Evolutionary conservation across 164 flowering plant genomes (phyloP).

Genomic region (Magnolia kwangsiensis): DNA sequence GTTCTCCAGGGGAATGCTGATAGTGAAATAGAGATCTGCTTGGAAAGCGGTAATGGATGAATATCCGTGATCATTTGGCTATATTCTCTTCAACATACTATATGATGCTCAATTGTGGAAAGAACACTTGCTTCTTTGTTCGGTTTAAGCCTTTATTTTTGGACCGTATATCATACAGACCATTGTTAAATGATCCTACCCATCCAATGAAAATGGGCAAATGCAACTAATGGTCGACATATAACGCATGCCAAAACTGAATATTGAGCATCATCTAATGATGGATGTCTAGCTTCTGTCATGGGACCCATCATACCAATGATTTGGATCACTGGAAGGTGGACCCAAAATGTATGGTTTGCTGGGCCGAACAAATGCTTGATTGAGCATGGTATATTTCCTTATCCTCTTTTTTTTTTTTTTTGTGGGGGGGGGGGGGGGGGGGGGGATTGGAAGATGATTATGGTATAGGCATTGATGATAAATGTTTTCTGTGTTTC

Average conservation of each 20-base stretch:
- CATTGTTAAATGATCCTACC: neutral
- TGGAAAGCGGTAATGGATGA: constrained; percentile 69
- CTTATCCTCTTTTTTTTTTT: neutral
- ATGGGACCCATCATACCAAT: no score
- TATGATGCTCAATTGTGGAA: neutral
- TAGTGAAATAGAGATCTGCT: constrained; percentile 72
- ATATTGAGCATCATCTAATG: no score
- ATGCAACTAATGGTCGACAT: no score
- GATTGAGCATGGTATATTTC: neutral
- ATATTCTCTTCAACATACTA: neutral
- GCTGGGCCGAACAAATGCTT: neutral
- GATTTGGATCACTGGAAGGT: no score
- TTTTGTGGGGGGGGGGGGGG: no score
- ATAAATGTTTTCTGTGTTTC: constrained; percentile 10
- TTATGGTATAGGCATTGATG: neutral
- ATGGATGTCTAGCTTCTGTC: no score
- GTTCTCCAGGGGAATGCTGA: constrained; percentile 77
- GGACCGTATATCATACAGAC: neutral
- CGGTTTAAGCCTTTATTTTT: no score
- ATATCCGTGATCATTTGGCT: neutral
- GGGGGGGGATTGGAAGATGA: neutral
- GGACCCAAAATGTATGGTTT: neutral
- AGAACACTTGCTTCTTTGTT: no score
- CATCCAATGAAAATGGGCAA: neutral
- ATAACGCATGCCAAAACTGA: no score